These are phyloP conservation scores for Chlamydomonas sp. DNA, from an alignment of 139 green algal genomes.

Conservation along the genomic window DNA sequence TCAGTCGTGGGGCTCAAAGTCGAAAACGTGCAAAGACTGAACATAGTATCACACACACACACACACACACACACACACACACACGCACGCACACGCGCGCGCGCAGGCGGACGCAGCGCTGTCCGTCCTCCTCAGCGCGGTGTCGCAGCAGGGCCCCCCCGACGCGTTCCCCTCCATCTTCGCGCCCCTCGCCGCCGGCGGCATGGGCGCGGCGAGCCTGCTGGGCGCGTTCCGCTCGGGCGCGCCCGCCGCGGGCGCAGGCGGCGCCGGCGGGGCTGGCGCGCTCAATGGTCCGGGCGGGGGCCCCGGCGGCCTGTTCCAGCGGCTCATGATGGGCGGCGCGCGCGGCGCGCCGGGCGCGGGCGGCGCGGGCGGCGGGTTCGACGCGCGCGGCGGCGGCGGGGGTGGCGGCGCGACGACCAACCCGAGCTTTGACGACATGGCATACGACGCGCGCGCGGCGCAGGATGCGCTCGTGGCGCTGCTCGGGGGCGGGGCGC, in stretches of 20 bases:
- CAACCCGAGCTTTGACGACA: background rate
- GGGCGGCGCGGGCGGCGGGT: background rate
- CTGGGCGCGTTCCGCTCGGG: background rate
- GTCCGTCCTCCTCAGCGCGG: background rate
- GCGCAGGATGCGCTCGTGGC: conserved; percentile 4
- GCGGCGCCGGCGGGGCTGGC: background rate
- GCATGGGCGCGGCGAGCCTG: background rate
- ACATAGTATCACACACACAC: too few species aligned
- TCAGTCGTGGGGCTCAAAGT: too few species aligned
- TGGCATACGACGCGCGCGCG: background rate
- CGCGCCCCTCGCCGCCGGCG: background rate
- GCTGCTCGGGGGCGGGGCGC: too few species aligned
- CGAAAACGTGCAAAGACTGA: too few species aligned
- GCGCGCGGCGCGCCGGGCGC: background rate
- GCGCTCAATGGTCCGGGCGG: background rate
- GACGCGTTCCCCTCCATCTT: conserved; percentile 12
- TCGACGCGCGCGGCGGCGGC: background rate
- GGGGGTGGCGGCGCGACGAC: background rate
- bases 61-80: too few species aligned
- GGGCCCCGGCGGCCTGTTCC: background rate
- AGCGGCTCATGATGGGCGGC: background rate
- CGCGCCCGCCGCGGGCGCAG: background rate
- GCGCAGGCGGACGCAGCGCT: too few species aligned
- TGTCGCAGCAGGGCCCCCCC: background rate
- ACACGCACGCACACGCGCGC: too few species aligned